Percentiles rank a stretch among this genome's conserved stretches.
These are phyloP conservation scores for Candida parachauliodes DNA, from an alignment of 805 yeast species.

Conservation along the genomic window DNA sequence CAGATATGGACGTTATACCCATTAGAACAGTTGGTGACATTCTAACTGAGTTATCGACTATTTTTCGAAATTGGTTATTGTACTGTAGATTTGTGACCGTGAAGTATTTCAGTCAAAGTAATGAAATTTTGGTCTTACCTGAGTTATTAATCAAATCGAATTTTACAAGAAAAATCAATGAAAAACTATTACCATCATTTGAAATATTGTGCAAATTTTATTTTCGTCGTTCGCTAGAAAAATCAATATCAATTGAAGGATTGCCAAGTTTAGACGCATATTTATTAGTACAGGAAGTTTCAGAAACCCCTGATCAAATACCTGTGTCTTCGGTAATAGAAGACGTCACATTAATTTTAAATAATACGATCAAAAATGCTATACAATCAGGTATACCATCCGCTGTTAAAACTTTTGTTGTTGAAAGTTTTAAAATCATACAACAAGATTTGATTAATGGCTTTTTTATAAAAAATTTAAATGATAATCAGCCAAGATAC, in stretches of 20 bases:
- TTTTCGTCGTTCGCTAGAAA: conserved; percentile 73
- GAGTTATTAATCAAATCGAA: conserved; percentile 50
- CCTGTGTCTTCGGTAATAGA: conserved; percentile 85
- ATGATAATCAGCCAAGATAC: conserved; percentile 40
- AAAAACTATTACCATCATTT: conserved; percentile 56
- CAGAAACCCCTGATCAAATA: conserved; percentile 47
- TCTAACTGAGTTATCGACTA: conserved; percentile 66
- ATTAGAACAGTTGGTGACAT: conserved; percentile 66
- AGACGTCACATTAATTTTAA: conserved; percentile 72
- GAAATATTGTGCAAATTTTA: conserved; percentile 63
- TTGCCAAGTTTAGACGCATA: conserved; percentile 50
- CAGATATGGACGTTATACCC: conserved; percentile 35
- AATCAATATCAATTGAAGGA: conserved; percentile 76
- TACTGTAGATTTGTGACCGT: conserved; percentile 69
- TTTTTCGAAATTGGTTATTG: conserved; percentile 82
- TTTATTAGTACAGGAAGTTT: conserved; percentile 19
- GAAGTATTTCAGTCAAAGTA: conserved; percentile 52
- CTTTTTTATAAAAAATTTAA: conserved; percentile 29
- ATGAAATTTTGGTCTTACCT: conserved; percentile 44
- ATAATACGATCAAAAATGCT: conserved; percentile 60
- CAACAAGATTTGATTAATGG: conserved; percentile 64
- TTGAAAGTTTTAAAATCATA: conserved; percentile 54
- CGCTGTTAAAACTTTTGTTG: conserved; percentile 52
- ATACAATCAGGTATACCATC: conserved; percentile 68
- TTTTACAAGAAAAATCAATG: conserved; percentile 52